Percentiles rank a stretch among this genome's conserved stretches.
phyloP scores from a whole-genome alignment of 768 basidiomycete species.

The Cytidiella melzeri region DNA sequence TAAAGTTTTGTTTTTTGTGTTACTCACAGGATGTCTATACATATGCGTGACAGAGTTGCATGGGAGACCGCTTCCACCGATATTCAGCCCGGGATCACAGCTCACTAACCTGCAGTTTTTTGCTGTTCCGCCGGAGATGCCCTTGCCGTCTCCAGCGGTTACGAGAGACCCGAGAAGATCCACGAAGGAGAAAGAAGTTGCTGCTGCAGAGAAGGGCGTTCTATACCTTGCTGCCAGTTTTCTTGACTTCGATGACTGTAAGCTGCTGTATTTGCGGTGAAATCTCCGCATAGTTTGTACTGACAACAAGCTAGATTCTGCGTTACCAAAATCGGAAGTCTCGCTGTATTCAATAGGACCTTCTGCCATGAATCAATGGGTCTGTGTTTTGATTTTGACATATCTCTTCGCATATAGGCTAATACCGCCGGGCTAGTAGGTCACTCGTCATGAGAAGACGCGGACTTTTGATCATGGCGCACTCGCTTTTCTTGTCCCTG shows the following conservation, averaged over 20 bases:
- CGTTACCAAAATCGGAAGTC: constrained; percentile 33
- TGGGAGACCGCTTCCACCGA: constrained; percentile 39
- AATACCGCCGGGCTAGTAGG: constrained; percentile 3
- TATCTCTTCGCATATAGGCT: no score
- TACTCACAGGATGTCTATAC: not conserved
- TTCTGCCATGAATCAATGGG: not conserved
- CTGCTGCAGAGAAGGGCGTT: constrained; percentile 21
- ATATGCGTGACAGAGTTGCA: constrained; percentile 29
- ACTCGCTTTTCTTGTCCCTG: constrained; percentile 40
- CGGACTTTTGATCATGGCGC: constrained; percentile 41
- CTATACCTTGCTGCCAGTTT: constrained; percentile 47
- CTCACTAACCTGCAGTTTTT: constrained; percentile 45
- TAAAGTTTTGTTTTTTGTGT: not conserved
- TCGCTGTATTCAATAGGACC: constrained; percentile 24
- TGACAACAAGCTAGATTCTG: constrained; percentile 30
- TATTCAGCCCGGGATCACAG: constrained; percentile 31
- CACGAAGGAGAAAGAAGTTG: constrained; percentile 17
- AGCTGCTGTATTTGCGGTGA: no score
- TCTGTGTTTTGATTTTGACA: no score
- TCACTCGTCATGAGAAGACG: constrained; percentile 6
- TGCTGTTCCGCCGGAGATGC: constrained; percentile 12
- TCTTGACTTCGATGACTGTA: constrained; percentile 61
- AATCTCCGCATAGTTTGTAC: no score
- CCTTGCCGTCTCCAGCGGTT: constrained; percentile 1
- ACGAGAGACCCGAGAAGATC: constrained; percentile 23